These are phyloP conservation scores for Xylariaceae sp. DNA, from an alignment of 2,329 filamentous ascomycete species.

Conservation along the genomic window DNA sequence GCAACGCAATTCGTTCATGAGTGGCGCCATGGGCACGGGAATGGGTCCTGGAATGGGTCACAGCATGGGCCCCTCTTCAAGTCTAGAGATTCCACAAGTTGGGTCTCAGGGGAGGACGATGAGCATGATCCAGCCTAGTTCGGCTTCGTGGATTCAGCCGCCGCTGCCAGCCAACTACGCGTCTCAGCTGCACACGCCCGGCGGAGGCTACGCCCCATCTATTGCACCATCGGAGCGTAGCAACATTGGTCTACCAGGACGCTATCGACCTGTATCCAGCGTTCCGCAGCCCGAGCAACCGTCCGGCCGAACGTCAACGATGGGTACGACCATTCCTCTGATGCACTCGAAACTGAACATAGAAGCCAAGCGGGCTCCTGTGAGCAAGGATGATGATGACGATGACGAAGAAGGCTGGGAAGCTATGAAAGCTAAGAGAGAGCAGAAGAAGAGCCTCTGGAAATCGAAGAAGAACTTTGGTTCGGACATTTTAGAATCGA, in stretches of 20 bases:
- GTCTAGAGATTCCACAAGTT: slow-evolving; percentile 43
- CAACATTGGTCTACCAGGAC: slow-evolving; percentile 83
- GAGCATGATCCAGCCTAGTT: slow-evolving; percentile 77
- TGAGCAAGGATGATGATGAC: slow-evolving; percentile 52
- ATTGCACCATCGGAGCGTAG: slow-evolving; percentile 95
- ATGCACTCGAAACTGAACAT: slow-evolving; percentile 39
- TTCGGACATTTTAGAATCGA: slow-evolving; percentile 37
- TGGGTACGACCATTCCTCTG: slow-evolving; percentile 41
- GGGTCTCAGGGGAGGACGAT: slow-evolving; percentile 63
- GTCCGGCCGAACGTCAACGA: slow-evolving; percentile 39
- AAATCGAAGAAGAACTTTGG: slow-evolving; percentile 56
- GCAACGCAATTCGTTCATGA: slow-evolving; percentile 30
- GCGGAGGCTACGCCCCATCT: slow-evolving; percentile 73
- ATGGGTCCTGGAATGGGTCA: slow-evolving; percentile 41
- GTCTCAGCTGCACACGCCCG: slow-evolving; percentile 50
- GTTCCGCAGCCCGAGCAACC: slow-evolving; percentile 38
- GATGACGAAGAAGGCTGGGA: slow-evolving; percentile 69
- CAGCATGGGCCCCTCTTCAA: slow-evolving; percentile 4
- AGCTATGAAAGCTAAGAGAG: slow-evolving; percentile 66
- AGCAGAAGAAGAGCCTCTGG: slow-evolving; percentile 67
- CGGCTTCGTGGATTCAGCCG: slow-evolving; percentile 56
- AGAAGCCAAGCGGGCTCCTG: slow-evolving; percentile 40
- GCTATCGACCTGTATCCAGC: slow-evolving; percentile 86
- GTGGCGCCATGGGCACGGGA: slow-evolving; percentile 28
- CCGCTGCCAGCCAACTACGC: slow-evolving; percentile 42